Evolutionary conservation across 2,329 filamentous ascomycete genomes (phyloP), one percentile per base, ranked within the genome.

Genomic region (Sporothrix brunneoviolacea): DNA sequence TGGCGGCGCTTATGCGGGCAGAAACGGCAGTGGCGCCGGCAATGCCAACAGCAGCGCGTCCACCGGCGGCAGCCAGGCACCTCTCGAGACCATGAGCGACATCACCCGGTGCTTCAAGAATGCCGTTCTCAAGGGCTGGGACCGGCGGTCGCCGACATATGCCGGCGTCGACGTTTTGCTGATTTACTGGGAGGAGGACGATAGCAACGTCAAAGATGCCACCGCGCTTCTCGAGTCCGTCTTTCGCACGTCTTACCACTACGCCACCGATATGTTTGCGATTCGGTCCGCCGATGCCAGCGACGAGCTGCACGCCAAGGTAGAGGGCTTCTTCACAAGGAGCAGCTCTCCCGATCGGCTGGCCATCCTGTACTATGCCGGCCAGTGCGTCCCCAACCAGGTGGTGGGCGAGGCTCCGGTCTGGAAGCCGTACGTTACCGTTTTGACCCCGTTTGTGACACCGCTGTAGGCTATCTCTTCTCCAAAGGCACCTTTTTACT

Each of bases 301-400:
- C 30, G 42, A 50, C 8, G 38, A 15, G 12, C 39, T 58, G 8
- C 48, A 53, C 22, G 39, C 32, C 24, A 39, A 39, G 28, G 38
- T 51, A 2, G 37, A 48, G 10, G 33, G 22, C 12, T 55, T 59
- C 13, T 52, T 58, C 3, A 4, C 19, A 3, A 27, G 13, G 4
- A 48, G 48, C 48, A 44, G 28, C 52, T 36, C 50, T 1, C 40
- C 53, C 1, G 52, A 51, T 5, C 36, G 50, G 13, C 47, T 59
- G 5, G 50, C 56, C 41, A 55, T 59, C 12, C 22, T 59, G 2
- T 56, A 58, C 47, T 59, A 58, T 13, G 48, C 53, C 35, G 57
- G 57, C 22, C 45, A 52, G 10, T 45, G 41, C 16, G 39, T 48
- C 4, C 40, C 50, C 10, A 53, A 54, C 15, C 21, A 21, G 12